Conservation (phyloP, 768 basidiomycete species). For the Leccinum incarnatum region DNA sequence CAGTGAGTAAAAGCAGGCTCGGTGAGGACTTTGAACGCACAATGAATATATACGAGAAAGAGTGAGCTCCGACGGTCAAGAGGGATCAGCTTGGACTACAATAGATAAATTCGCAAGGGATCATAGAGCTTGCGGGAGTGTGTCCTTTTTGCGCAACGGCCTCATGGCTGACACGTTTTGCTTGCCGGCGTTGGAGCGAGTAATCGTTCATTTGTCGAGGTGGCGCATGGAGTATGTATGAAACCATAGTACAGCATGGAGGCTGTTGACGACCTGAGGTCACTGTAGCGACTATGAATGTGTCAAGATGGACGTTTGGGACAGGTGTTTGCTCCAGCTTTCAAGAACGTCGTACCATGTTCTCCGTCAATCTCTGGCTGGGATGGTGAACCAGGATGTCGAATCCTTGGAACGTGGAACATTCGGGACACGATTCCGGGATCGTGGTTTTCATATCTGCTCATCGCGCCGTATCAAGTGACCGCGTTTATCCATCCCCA, state of each 20-base stretch:
- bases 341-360: background rate
- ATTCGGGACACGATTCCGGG: background rate
- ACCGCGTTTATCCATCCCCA: background rate
- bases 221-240: conserved; percentile 18
- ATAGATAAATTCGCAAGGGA: conserved; percentile 23
- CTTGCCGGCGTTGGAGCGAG: conserved; percentile 28
- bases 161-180: conserved; percentile 35
- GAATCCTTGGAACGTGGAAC: background rate
- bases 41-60: conserved; percentile 28
- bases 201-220: conserved; percentile 27
- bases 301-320: background rate
- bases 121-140: conserved; percentile 22
- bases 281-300: background rate
- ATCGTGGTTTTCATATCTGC: conserved; percentile 18
- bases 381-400: background rate
- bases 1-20: conserved; percentile 9
- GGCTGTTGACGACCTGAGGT: background rate
- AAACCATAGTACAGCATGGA: conserved; percentile 12
- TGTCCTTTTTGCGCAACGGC: conserved; percentile 18
- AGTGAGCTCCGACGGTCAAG: conserved; percentile 21
- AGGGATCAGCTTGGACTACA: conserved; percentile 21
- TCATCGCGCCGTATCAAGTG: conserved; percentile 3
- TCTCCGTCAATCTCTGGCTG: background rate
- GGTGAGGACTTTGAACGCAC: conserved; percentile 13
- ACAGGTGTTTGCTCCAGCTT: background rate